Base-by-base conservation (phyloP, 495 filamentous ascomycete species). In the Neohortaea acidophila region DNA sequence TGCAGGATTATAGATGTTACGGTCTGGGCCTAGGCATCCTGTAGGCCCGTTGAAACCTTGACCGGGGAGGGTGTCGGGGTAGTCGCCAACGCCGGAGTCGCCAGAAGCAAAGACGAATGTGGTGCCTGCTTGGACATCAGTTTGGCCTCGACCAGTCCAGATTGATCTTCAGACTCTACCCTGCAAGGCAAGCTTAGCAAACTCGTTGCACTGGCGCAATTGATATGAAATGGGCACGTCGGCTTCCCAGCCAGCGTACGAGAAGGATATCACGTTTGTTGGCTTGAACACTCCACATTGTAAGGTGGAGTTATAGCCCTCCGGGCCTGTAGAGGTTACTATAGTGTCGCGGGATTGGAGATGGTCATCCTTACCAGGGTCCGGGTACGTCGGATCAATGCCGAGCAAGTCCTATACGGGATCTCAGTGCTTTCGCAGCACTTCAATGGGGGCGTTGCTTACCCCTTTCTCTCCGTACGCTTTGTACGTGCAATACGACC, bases 1-100 rank as follows among this genome's bases (percentile, higher is more conserved):
- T n/a, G n/a, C n/a, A n/a, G n/a, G n/a, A n/a, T n/a, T n/a, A n/a
- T n/a, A n/a, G n/a, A n/a, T n/a, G n/a, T n/a, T n/a, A n/a, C n/a
- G n/a, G n/a, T n/a, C n/a, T 61, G 61, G 57, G 80, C 80, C 36
- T n/a, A n/a, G n/a, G n/a, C n/a, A n/a, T n/a, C n/a, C n/a, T n/a
- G n/a, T n/a, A n/a, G n/a, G n/a, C n/a, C n/a, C n/a, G n/a, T n/a
- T n/a, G n/a, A n/a, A n/a, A n/a, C n/a, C n/a, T n/a, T n/a, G n/a
- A n/a, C n/a, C n/a, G n/a, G n/a, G n/a, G n/a, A n/a, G n/a, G n/a
- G 64, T 71, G 45, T 72, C 76, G 48, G 82, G 75, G 51, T 77
- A 76, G 7, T 78, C 81, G 18, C 79, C 45, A 5, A 62, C 64
- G 23, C 62, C 63, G 34, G 43, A 48, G 33, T 66, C 60, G 30